These are phyloP conservation scores for Trypanosoma congolense DNA, from an alignment of 208 protist species.

Conservation along the genomic window DNA sequence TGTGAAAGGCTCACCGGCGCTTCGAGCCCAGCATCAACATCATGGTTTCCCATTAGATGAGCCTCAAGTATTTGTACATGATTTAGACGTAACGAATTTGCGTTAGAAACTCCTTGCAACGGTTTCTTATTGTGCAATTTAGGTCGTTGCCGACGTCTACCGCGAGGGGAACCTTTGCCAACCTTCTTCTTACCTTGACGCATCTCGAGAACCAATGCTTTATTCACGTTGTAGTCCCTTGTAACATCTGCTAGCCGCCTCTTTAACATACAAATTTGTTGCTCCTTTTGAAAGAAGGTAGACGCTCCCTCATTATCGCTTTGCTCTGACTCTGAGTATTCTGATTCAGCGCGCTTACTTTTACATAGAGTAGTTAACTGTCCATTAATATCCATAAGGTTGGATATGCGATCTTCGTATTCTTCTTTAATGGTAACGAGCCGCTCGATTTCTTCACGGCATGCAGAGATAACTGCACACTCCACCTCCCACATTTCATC, in stretches of 20 bases:
- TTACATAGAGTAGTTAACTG: slow-evolving; percentile 11
- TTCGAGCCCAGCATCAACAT: background rate
- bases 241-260: slow-evolving; percentile 64
- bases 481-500: slow-evolving; percentile 34
- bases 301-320: background rate
- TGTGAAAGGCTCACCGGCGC: background rate
- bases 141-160: slow-evolving; percentile 5
- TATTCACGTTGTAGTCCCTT: slow-evolving; percentile 28
- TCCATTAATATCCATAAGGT: slow-evolving; percentile 39
- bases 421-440: slow-evolving; percentile 51
- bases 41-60: slow-evolving; percentile 1
- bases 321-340: background rate
- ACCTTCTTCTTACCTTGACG: background rate
- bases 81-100: background rate
- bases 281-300: slow-evolving; percentile 71
- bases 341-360: background rate
- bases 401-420: slow-evolving; percentile 26
- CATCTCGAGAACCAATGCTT: background rate
- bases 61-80: slow-evolving; percentile 1
- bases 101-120: background rate
- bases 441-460: slow-evolving; percentile 51
- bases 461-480: slow-evolving; percentile 27
- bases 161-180: slow-evolving; percentile 15
- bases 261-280: slow-evolving; percentile 82
- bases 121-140: background rate